Conservation (phyloP, 768 basidiomycete species). For the Leccinum aurantiacum region DNA sequence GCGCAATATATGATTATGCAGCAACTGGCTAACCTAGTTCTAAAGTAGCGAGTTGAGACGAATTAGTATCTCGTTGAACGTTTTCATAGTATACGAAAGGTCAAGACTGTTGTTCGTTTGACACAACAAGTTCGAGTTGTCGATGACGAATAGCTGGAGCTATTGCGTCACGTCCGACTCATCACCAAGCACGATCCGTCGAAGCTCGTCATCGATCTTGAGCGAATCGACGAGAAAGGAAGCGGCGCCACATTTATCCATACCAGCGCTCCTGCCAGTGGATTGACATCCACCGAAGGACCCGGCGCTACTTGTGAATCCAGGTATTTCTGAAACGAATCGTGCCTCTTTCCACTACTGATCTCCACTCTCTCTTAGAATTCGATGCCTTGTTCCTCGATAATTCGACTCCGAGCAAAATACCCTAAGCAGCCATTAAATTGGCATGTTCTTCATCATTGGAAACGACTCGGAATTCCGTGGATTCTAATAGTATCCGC, state of each 20-base stretch:
- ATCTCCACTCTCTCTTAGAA: slow-evolving; percentile 48
- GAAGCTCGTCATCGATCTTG: slow-evolving; percentile 92
- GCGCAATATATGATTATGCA: too few species aligned
- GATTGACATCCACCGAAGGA: slow-evolving; percentile 76
- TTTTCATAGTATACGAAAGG: too few species aligned
- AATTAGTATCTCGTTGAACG: too few species aligned
- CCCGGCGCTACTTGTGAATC: slow-evolving; percentile 91
- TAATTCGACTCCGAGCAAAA: slow-evolving; percentile 71
- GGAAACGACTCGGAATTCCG: slow-evolving; percentile 78
- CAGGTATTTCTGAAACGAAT: slow-evolving; percentile 45
- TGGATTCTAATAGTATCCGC: slow-evolving; percentile 81
- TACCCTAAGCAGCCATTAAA: slow-evolving; percentile 84
- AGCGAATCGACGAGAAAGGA: slow-evolving; percentile 80
- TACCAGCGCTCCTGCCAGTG: slow-evolving; percentile 67
- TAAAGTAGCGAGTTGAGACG: too few species aligned
- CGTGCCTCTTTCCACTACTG: slow-evolving; percentile 1
- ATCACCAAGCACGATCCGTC: slow-evolving; percentile 88
- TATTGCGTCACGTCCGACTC: too few species aligned
- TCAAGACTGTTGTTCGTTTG: too few species aligned
- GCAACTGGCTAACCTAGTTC: too few species aligned
- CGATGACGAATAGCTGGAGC: too few species aligned
- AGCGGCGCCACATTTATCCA: slow-evolving; percentile 93
- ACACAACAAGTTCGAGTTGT: too few species aligned
- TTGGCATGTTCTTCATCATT: slow-evolving; percentile 93
- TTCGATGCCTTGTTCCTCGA: slow-evolving; percentile 89